phyloP scores from a whole-genome alignment of 176 grass and related monocot genomes.

The Aegilops longissima region DNA sequence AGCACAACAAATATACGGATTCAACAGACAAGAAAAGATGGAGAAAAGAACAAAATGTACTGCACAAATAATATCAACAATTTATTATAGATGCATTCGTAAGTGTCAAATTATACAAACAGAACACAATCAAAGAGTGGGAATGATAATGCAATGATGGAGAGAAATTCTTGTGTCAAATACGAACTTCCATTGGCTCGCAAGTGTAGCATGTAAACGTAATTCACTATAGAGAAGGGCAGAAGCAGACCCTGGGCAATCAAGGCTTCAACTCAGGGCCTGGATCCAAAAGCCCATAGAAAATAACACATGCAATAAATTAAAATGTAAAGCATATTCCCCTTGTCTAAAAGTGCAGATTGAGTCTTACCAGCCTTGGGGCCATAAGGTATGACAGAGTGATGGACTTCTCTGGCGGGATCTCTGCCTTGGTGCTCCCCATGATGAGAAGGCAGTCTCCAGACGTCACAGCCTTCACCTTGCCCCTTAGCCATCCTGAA shows the following conservation, averaged over 20 bases:
- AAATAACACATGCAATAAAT: not conserved
- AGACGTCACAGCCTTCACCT: constrained; percentile 92
- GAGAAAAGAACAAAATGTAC: not conserved
- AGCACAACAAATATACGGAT: constrained; percentile 20
- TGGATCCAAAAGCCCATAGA: not conserved
- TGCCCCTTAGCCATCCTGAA: constrained; percentile 86
- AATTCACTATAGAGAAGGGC: not conserved
- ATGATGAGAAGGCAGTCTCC: constrained; percentile 90
- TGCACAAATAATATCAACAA: not conserved
- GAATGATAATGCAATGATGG: constrained; percentile 1
- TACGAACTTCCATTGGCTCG: constrained; percentile 4
- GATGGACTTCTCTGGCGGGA: constrained; percentile 90
- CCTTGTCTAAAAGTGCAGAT: not conserved
- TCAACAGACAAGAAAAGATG: constrained; percentile 20
- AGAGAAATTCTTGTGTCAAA: not conserved
- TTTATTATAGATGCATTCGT: not conserved
- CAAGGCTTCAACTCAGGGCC: not conserved
- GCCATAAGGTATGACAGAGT: constrained; percentile 86
- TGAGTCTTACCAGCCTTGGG: constrained; percentile 75
- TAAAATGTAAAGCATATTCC: not conserved
- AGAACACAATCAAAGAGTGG: not conserved
- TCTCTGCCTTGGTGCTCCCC: constrained; percentile 71
- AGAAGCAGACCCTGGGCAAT: not conserved
- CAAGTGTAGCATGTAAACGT: not conserved
- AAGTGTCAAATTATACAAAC: not conserved